phyloP scores from a whole-genome alignment of 2,329 filamentous ascomycete genomes.

The Fusarium udum region DNA sequence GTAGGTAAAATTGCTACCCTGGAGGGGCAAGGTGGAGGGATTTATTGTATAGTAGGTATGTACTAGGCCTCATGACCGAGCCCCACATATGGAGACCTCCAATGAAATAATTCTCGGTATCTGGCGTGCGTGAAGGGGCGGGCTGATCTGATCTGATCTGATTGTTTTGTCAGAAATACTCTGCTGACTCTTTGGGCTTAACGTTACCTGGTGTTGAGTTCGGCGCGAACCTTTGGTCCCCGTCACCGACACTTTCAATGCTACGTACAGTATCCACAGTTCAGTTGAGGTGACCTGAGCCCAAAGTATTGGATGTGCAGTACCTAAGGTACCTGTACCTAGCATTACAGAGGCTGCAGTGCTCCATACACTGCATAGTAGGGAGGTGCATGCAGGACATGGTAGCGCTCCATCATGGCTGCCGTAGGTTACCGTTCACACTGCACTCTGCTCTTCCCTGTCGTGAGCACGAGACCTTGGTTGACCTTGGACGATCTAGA shows the following conservation, averaged over 20 bases:
- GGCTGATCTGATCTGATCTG: not conserved
- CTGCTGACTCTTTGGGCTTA: not conserved
- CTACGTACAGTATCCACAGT: not conserved
- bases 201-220: not conserved
- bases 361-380: not conserved
- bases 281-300: not conserved
- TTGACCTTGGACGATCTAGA: constrained; percentile 25
- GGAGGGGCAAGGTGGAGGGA: constrained; percentile 14
- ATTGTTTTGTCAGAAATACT: not conserved
- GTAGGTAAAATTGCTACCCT: constrained; percentile 7
- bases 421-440: not conserved
- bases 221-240: not conserved
- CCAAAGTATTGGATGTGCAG: no score
- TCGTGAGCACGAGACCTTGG: constrained; percentile 23
- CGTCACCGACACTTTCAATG: not conserved
- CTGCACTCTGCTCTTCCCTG: constrained; percentile 1
- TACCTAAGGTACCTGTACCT: not conserved
- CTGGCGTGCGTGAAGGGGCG: not conserved
- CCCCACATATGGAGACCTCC: constrained; percentile 1
- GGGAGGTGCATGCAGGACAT: not conserved
- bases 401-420: not conserved
- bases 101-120: not conserved
- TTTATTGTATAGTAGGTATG: constrained; percentile 7
- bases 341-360: not conserved
- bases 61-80: not conserved